A percentile compares a stretch with the other conserved stretches of the same genome.
These are phyloP conservation scores for Cornus kousa DNA, from an alignment of 148 eudicot genomes.

Conservation along the genomic window DNA sequence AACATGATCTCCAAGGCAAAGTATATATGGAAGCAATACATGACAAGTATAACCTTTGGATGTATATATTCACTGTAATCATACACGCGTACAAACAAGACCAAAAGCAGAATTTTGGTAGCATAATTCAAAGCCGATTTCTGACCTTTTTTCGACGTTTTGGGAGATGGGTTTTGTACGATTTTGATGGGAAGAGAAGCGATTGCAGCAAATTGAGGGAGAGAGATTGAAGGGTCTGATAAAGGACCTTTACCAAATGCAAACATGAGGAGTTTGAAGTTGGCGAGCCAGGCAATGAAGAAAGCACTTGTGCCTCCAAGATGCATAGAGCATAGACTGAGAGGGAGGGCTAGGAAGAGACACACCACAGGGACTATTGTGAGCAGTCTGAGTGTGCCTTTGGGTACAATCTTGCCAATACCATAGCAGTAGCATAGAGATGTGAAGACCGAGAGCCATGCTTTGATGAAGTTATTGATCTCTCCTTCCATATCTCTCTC, in stretches of 20 bases:
- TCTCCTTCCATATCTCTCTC: constrained; percentile 36
- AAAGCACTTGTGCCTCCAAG: constrained; percentile 42
- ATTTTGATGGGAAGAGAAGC: constrained; percentile 50
- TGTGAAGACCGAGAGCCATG: constrained; percentile 33
- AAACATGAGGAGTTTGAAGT: constrained; percentile 49
- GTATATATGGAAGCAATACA: constrained; percentile 39
- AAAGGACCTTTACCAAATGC: constrained; percentile 47
- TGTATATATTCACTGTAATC: constrained; percentile 32
- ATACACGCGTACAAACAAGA: constrained; percentile 27
- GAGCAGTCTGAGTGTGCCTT: constrained; percentile 33
- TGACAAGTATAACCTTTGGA: constrained; percentile 27
- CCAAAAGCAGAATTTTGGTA: constrained; percentile 24
- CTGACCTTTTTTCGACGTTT: neutral
- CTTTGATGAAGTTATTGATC: constrained; percentile 32
- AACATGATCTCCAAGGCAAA: constrained; percentile 34
- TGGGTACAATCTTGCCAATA: constrained; percentile 22
- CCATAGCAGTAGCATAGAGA: constrained; percentile 34
- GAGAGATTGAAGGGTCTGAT: constrained; percentile 25
- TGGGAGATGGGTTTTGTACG: neutral
- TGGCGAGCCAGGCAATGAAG: constrained; percentile 52
- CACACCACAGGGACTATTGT: constrained; percentile 25
- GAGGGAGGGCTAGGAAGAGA: constrained; percentile 39
- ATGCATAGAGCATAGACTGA: constrained; percentile 34
- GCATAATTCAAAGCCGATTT: constrained; percentile 22
- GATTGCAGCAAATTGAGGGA: constrained; percentile 28